Evolutionary conservation across 108 stramenopile genomes (phyloP).

Genomic region (Schizochytrium sp.): DNA sequence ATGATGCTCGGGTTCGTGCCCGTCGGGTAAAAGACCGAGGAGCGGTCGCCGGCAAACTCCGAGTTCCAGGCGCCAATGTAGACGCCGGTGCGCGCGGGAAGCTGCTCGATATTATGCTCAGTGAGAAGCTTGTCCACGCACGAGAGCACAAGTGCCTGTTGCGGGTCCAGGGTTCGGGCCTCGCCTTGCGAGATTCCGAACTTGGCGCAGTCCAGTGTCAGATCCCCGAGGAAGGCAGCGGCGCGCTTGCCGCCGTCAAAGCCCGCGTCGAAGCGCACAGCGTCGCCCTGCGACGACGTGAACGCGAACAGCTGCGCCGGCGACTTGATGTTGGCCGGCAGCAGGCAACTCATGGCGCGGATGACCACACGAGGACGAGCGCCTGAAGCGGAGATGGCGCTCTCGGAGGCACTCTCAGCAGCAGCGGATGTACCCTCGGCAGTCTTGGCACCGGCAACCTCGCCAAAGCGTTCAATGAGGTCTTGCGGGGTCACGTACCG

Average conservation of each 20-base stretch:
- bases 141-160: background rate
- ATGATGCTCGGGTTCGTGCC: constrained; percentile 1
- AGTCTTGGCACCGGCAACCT: no score
- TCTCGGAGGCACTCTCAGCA: background rate
- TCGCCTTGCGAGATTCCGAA: background rate
- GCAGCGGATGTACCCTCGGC: no score
- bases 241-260: background rate
- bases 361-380: background rate
- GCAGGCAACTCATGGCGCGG: constrained; percentile 6
- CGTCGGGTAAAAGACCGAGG: constrained; percentile 4
- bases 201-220: background rate
- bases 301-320: background rate
- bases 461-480: background rate
- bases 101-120: background rate
- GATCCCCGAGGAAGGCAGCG: background rate
- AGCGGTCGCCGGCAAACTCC: background rate
- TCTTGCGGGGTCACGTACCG: background rate
- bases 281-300: constrained; percentile 2
- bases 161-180: background rate
- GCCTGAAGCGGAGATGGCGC: background rate
- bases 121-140: background rate
- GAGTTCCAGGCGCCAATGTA: background rate
- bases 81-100: background rate
- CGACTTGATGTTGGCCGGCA: background rate
- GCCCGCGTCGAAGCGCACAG: background rate